phyloP scores from a whole-genome alignment of 169 alveolate species.

The Sarcocystis neurona region DNA sequence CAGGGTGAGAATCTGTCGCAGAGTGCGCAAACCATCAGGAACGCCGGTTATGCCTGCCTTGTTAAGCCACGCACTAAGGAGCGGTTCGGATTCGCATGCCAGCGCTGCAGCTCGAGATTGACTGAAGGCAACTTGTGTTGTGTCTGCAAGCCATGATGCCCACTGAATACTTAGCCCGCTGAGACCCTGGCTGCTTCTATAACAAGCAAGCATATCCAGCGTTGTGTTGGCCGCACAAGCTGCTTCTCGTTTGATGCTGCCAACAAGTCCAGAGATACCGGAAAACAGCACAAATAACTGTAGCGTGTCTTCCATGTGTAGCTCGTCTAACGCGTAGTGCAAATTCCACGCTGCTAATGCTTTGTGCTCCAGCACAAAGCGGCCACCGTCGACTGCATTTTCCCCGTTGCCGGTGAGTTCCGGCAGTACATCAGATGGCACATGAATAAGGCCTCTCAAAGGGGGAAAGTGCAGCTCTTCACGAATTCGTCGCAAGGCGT shows the following conservation, averaged over 20 bases:
- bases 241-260: conserved; percentile 66
- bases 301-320: conserved; percentile 11
- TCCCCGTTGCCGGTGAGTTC: too few relatives aligned
- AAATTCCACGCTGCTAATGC: conserved; percentile 71
- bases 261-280: conserved; percentile 66
- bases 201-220: conserved; percentile 68
- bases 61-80: conserved; percentile 29
- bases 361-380: conserved; percentile 64
- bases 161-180: conserved; percentile 72
- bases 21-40: background rate
- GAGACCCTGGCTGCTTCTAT: conserved; percentile 67
- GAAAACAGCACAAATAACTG: conserved; percentile 69
- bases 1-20: background rate
- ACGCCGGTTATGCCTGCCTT: conserved; percentile 5
- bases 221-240: conserved; percentile 72
- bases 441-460: too few relatives aligned
- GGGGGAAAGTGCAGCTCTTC: conserved; percentile 1
- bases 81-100: background rate
- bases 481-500: too few relatives aligned
- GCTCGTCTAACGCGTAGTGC: conserved; percentile 52
- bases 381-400: too few relatives aligned
- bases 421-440: too few relatives aligned
- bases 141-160: conserved; percentile 72
- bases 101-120: background rate
- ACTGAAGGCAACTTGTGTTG: conserved; percentile 26